phyloP scores from a whole-genome alignment of 805 yeast species.

The Jamesozyma hellenica region DNA sequence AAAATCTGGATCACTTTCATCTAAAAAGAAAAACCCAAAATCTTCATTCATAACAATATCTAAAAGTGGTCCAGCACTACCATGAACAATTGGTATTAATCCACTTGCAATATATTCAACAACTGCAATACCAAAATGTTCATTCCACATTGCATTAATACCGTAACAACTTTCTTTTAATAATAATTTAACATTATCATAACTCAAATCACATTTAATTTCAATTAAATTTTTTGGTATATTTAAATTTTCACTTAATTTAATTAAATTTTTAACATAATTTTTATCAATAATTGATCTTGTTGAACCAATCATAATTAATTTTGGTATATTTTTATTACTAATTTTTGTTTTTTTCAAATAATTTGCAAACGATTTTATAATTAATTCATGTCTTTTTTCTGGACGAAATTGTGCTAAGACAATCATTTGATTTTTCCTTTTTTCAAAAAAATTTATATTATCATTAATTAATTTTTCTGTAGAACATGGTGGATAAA shows the following conservation, averaged over 20 bases:
- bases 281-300: slow-evolving; percentile 56
- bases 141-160: slow-evolving; percentile 97
- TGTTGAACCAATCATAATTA: slow-evolving; percentile 77
- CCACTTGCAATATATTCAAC: slow-evolving; percentile 89
- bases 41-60: slow-evolving; percentile 70
- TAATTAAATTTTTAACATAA: slow-evolving; percentile 43
- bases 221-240: slow-evolving; percentile 36
- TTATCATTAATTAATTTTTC: slow-evolving; percentile 34
- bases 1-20: slow-evolving; percentile 64
- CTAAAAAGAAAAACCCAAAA: slow-evolving; percentile 69
- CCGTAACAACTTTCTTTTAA: slow-evolving; percentile 60
- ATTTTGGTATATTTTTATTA: slow-evolving; percentile 34
- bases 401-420: slow-evolving; percentile 94
- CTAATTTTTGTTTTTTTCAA: slow-evolving; percentile 17
- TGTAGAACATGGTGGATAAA: slow-evolving; percentile 88
- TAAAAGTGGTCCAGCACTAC: slow-evolving; percentile 86
- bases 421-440: slow-evolving; percentile 31
- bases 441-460: slow-evolving; percentile 9
- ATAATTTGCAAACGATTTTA: slow-evolving; percentile 54
- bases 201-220: slow-evolving; percentile 67
- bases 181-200: slow-evolving; percentile 46
- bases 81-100: slow-evolving; percentile 79
- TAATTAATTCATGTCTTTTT: slow-evolving; percentile 70
- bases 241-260: slow-evolving; percentile 32
- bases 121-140: slow-evolving; percentile 95